phyloP scores from a whole-genome alignment of 768 basidiomycete species.

The Sarcomyxa edulis region DNA sequence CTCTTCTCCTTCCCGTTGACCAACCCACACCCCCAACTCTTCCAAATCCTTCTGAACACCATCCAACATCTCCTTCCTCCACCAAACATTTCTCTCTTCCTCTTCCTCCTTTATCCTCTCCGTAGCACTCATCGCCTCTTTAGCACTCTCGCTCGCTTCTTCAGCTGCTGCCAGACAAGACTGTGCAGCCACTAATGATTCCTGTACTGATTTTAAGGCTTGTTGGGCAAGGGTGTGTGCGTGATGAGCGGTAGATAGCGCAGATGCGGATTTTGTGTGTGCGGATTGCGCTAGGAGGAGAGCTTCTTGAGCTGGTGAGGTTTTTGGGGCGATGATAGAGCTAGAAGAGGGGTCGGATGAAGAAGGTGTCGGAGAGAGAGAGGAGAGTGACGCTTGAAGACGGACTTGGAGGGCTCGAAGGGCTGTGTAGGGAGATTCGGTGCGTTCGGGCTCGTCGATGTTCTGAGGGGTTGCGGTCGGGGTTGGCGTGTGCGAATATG shows the following conservation, averaged over 20 bases:
- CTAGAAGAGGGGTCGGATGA: neutral
- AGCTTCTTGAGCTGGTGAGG: constrained; percentile 5
- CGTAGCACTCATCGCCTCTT: constrained; percentile 18
- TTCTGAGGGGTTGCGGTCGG: neutral
- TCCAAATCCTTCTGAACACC: constrained; percentile 1
- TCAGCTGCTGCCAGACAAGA: constrained; percentile 19
- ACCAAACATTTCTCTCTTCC: no score
- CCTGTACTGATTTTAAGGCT: constrained; percentile 20
- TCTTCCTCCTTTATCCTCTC: constrained; percentile 14
- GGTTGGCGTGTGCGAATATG: neutral
- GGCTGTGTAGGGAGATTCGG: constrained; percentile 9
- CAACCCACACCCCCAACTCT: neutral
- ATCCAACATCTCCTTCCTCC: constrained; percentile 4
- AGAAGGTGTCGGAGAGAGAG: constrained; percentile 3
- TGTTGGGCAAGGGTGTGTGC: constrained; percentile 24
- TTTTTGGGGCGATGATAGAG: neutral
- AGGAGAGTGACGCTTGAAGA: constrained; percentile 16
- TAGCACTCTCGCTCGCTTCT: constrained; percentile 14
- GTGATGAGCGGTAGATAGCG: constrained; percentile 18
- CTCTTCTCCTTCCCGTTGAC: neutral
- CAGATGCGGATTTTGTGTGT: constrained; percentile 17
- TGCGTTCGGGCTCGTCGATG: no score
- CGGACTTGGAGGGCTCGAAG: constrained; percentile 18
- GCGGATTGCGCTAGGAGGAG: constrained; percentile 13
- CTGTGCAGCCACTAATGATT: constrained; percentile 21